These are phyloP conservation scores for Phialophora chinensis DNA, from an alignment of 2,329 filamentous ascomycete species.

Conservation along the genomic window DNA sequence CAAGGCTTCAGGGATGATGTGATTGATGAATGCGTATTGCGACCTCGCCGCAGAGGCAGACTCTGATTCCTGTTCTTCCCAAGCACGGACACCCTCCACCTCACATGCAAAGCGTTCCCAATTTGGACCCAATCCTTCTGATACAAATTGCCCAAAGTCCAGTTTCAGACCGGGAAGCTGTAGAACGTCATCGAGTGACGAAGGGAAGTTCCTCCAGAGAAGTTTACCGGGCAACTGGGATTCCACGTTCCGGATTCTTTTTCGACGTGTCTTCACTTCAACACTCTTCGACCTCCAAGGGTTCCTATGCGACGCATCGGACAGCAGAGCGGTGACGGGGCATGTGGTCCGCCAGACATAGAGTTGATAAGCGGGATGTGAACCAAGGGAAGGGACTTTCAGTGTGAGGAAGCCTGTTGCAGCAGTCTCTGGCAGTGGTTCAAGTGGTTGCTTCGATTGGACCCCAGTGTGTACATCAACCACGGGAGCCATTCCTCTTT, in stretches of 20 bases:
- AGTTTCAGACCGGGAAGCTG: conserved; percentile 20
- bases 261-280: conserved; percentile 2
- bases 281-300: conserved; percentile 7
- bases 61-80: conserved; percentile 46
- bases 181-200: conserved; percentile 29
- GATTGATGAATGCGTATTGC: conserved; percentile 36
- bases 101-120: conserved; percentile 42
- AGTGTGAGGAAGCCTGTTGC: conserved; percentile 37
- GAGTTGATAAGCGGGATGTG: conserved; percentile 29
- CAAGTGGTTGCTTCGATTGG: conserved; percentile 11
- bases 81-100: conserved; percentile 57
- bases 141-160: conserved; percentile 16
- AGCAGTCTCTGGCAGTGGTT: conserved; percentile 12
- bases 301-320: conserved; percentile 14
- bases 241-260: conserved; percentile 4
- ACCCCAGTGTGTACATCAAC: conserved; percentile 1
- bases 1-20: conserved; percentile 28
- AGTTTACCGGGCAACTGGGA: conserved; percentile 7
- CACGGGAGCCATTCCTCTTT: neutral
- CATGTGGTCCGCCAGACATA: conserved; percentile 24
- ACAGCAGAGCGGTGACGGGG: conserved; percentile 26
- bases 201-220: conserved; percentile 32
- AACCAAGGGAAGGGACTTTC: conserved; percentile 34
- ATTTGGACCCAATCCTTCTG: conserved; percentile 17
- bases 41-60: conserved; percentile 14